phyloP scores from a whole-genome alignment of 495 filamentous ascomycete species.

The Annulohypoxylon maeteangense region DNA sequence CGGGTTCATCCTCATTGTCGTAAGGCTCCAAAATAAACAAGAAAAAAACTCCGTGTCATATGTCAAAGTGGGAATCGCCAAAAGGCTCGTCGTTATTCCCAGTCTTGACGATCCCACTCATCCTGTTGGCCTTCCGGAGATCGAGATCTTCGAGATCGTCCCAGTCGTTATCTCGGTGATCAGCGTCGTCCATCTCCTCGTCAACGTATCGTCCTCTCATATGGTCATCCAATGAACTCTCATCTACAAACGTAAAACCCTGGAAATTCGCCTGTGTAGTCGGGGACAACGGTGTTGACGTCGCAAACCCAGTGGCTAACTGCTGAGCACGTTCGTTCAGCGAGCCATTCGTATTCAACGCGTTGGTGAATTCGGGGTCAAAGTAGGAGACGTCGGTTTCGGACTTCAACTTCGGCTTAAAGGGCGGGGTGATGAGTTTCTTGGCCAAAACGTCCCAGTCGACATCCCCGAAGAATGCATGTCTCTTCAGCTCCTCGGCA shows the following conservation, averaged over 20 bases:
- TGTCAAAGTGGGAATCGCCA: conserved; percentile 77
- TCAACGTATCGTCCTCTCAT: conserved; percentile 69
- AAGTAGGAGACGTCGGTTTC: conserved; percentile 98
- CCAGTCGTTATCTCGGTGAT: conserved; percentile 61
- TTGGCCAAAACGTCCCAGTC: conserved; percentile 88
- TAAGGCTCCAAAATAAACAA: conserved; percentile 25
- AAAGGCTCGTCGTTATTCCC: conserved; percentile 76
- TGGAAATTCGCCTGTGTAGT: conserved; percentile 98
- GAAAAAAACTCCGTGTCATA: conserved; percentile 39
- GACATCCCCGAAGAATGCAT: conserved; percentile 93
- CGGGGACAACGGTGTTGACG: conserved; percentile 89
- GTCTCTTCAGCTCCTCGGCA: conserved; percentile 92
- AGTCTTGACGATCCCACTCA: conserved; percentile 79
- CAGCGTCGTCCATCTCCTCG: conserved; percentile 75
- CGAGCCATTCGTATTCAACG: conserved; percentile 81
- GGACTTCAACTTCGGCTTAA: conserved; percentile 95
- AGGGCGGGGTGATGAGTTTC: conserved; percentile 95
- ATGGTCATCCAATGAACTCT: conserved; percentile 93
- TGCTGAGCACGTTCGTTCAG: conserved; percentile 90
- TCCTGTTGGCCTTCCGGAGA: conserved; percentile 64
- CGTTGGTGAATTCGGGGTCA: conserved; percentile 97
- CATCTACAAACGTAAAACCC: conserved; percentile 98
- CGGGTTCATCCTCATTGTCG: conserved; percentile 19
- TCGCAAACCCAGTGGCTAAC: conserved; percentile 77
- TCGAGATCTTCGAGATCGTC: conserved; percentile 58